phyloP scores from a whole-genome alignment of 2,329 filamentous ascomycete species.

The Neopestalotiopsis rosae region DNA sequence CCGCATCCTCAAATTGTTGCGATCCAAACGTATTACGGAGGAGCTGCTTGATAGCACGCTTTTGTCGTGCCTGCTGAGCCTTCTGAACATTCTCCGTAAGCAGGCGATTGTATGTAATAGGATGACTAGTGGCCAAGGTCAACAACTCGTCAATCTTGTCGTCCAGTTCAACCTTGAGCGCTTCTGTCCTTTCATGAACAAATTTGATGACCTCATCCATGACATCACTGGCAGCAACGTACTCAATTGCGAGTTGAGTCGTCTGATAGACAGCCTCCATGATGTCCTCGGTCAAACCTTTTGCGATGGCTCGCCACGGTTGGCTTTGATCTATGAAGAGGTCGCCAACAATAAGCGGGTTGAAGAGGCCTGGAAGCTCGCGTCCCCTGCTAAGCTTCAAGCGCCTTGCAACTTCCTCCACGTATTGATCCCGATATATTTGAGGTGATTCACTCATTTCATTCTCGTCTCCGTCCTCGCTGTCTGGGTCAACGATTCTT shows the following conservation, averaged over 20 bases:
- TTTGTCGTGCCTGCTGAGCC: conserved; percentile 28
- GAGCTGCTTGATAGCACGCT: conserved; percentile 25
- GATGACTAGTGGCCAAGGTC: conserved; percentile 29
- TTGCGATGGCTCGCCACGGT: conserved; percentile 32
- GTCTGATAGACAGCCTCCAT: conserved; percentile 29
- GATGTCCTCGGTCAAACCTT: conserved; percentile 30
- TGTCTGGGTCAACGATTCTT: conserved; percentile 19
- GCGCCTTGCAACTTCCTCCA: conserved; percentile 24
- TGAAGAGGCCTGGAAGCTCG: conserved; percentile 34
- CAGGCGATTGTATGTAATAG: conserved; percentile 34
- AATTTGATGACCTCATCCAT: conserved; percentile 28
- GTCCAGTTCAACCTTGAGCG: conserved; percentile 27
- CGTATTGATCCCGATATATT: conserved; percentile 17
- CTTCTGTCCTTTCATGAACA: conserved; percentile 29
- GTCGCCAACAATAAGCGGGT: conserved; percentile 32
- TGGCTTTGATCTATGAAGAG: conserved; percentile 33
- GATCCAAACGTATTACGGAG: not conserved
- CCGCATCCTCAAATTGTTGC: not conserved
- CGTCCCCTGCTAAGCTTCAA: conserved; percentile 32
- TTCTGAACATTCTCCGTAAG: conserved; percentile 28
- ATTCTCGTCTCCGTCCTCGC: not conserved
- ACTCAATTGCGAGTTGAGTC: conserved; percentile 28
- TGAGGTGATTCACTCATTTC: not conserved
- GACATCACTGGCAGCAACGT: conserved; percentile 29
- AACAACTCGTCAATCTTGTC: conserved; percentile 30